phyloP scores from a whole-genome alignment of 176 grass and related monocot genomes.

The Tillandsia fasciculata region DNA sequence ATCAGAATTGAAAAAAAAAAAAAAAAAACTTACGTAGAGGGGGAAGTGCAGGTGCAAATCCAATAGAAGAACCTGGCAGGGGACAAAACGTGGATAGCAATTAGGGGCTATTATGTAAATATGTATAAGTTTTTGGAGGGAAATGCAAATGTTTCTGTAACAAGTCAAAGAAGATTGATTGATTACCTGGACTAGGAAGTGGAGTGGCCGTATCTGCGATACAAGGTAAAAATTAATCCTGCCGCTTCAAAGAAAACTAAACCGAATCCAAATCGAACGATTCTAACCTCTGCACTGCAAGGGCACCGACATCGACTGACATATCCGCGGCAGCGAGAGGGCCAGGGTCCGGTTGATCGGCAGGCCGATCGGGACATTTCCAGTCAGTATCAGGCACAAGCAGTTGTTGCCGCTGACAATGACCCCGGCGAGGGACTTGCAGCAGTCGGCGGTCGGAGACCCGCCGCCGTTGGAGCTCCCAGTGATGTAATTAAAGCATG shows the following conservation, averaged over 20 bases:
- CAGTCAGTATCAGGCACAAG: conserved; percentile 63
- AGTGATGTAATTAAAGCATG: conserved; percentile 66
- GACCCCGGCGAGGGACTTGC: conserved; percentile 32
- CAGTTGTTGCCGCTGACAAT: conserved; percentile 44
- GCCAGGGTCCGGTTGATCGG: conserved; percentile 69
- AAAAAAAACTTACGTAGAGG: conserved; percentile 45
- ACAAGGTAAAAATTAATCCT: conserved; percentile 1
- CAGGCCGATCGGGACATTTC: conserved; percentile 52
- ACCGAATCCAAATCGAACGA: neutral
- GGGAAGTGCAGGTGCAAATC: conserved; percentile 31
- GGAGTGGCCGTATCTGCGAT: conserved; percentile 44
- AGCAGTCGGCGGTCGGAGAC: conserved; percentile 57
- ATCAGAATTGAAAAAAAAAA: neutral
- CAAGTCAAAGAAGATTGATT: too few relatives aligned
- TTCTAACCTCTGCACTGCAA: conserved; percentile 50
- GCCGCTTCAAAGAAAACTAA: neutral
- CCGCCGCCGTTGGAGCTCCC: conserved; percentile 65
- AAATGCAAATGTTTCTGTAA: too few relatives aligned
- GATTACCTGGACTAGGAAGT: conserved; percentile 32
- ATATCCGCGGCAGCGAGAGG: conserved; percentile 41
- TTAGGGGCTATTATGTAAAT: neutral
- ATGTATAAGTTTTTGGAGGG: too few relatives aligned
- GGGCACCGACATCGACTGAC: conserved; percentile 45
- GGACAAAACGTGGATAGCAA: too few relatives aligned
- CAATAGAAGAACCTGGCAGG: conserved; percentile 12